Percentiles rank a stretch among this genome's conserved stretches.
phyloP scores from a whole-genome alignment of 2,329 filamentous ascomycete species.

The Phoma sp. region DNA sequence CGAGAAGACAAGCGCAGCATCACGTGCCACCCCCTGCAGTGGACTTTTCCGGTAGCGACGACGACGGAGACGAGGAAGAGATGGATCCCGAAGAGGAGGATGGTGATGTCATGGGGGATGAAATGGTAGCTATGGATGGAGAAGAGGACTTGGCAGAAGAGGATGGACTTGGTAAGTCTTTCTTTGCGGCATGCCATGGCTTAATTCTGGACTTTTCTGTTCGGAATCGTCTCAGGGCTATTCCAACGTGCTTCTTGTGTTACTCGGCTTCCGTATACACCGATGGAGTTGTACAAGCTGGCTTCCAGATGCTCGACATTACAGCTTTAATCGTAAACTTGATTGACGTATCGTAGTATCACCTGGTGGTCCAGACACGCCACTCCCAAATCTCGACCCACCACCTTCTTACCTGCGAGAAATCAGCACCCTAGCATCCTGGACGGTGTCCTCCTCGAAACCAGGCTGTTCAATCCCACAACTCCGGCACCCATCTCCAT shows the following conservation, averaged over 20 bases:
- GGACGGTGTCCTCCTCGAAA: slow-evolving; percentile 83
- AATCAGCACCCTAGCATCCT: slow-evolving; percentile 82
- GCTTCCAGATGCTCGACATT: not conserved
- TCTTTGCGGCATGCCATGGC: not conserved
- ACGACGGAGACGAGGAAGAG: slow-evolving; percentile 31
- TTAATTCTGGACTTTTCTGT: not conserved
- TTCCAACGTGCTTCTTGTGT: not conserved
- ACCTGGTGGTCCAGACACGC: slow-evolving; percentile 20
- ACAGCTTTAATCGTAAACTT: not conserved
- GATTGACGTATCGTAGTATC: slow-evolving; percentile 22
- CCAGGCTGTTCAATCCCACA: slow-evolving; percentile 80
- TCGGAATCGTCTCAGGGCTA: not conserved
- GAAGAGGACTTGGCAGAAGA: slow-evolving; percentile 59
- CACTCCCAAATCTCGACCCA: slow-evolving; percentile 34
- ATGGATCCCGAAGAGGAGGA: slow-evolving; percentile 31
- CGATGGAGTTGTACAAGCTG: not conserved
- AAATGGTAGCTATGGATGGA: slow-evolving; percentile 31
- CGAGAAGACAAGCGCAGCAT: slow-evolving; percentile 32
- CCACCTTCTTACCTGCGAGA: slow-evolving; percentile 70
- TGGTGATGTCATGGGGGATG: slow-evolving; percentile 33
- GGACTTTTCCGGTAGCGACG: slow-evolving; percentile 39
- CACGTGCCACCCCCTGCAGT: slow-evolving; percentile 26
- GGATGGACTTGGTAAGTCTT: slow-evolving; percentile 31
- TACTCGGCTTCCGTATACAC: not conserved
- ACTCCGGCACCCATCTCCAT: slow-evolving; percentile 75